These are phyloP conservation scores for Camellia granthamiana DNA, from an alignment of 148 eudicot species.

Conservation along the genomic window DNA sequence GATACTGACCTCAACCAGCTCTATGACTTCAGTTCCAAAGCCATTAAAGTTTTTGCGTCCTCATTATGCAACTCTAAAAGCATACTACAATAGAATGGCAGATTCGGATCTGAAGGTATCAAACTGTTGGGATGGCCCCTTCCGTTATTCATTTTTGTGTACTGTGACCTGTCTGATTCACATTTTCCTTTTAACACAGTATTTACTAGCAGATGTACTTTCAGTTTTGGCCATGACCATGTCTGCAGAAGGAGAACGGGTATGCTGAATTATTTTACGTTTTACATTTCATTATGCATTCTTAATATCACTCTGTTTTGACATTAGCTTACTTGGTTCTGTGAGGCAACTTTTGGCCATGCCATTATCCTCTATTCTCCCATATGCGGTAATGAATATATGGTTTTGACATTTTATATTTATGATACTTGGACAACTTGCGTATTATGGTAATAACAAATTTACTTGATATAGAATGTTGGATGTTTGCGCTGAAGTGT, in stretches of 20 bases:
- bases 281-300: not conserved
- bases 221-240: slow-evolving; percentile 93
- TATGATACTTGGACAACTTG: not conserved
- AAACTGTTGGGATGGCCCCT: not conserved
- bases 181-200: slow-evolving; percentile 37
- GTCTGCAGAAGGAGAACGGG: slow-evolving; percentile 91
- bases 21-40: slow-evolving; percentile 95
- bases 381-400: not conserved
- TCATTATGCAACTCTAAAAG: slow-evolving; percentile 80
- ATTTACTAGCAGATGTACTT: slow-evolving; percentile 79
- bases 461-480: not conserved
- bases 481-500: not conserved
- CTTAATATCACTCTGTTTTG: not conserved
- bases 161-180: not conserved
- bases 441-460: too few relatives aligned
- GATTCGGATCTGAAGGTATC: slow-evolving; percentile 70
- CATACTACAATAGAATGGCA: slow-evolving; percentile 56
- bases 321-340: not conserved
- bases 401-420: not conserved
- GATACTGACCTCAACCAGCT: slow-evolving; percentile 80
- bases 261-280: slow-evolving; percentile 25
- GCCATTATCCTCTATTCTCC: not conserved
- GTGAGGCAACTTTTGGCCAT: not conserved
- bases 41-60: slow-evolving; percentile 86
- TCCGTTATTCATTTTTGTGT: not conserved